phyloP scores from a whole-genome alignment of 2,329 filamentous ascomycete genomes.

The Bretziella fagacearum region DNA sequence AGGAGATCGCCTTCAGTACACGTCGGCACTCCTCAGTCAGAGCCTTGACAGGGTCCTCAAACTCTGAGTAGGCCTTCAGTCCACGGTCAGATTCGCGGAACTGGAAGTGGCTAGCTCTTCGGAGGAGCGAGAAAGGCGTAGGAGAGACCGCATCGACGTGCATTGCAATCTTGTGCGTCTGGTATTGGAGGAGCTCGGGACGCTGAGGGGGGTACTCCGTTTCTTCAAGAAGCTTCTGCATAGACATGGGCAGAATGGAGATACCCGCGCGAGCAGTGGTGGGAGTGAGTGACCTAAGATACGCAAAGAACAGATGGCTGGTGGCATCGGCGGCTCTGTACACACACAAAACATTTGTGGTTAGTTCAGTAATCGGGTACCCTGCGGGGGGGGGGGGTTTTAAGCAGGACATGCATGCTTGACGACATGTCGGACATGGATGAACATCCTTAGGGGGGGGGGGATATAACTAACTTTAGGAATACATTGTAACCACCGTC shows the following conservation, averaged over 20 bases:
- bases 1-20: constrained; percentile 75
- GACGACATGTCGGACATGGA: not conserved
- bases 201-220: constrained; percentile 84
- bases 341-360: not conserved
- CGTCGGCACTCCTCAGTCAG: constrained; percentile 87
- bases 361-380: not conserved
- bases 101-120: constrained; percentile 85
- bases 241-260: constrained; percentile 69
- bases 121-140: constrained; percentile 78
- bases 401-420: constrained; percentile 4
- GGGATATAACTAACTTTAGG: constrained; percentile 36
- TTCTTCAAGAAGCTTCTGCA: constrained; percentile 78
- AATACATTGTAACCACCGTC: constrained; percentile 86
- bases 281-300: constrained; percentile 78
- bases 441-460: not conserved
- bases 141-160: constrained; percentile 90
- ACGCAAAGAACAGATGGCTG: constrained; percentile 95
- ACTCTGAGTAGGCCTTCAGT: constrained; percentile 73
- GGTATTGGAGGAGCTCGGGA: constrained; percentile 58
- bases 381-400: not conserved
- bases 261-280: constrained; percentile 63
- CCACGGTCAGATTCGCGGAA: constrained; percentile 77
- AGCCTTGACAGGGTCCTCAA: constrained; percentile 73
- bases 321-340: constrained; percentile 78
- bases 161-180: constrained; percentile 85